phyloP scores from a whole-genome alignment of 192 early-diverging fungal species.

The Backusella tuberculispora region DNA sequence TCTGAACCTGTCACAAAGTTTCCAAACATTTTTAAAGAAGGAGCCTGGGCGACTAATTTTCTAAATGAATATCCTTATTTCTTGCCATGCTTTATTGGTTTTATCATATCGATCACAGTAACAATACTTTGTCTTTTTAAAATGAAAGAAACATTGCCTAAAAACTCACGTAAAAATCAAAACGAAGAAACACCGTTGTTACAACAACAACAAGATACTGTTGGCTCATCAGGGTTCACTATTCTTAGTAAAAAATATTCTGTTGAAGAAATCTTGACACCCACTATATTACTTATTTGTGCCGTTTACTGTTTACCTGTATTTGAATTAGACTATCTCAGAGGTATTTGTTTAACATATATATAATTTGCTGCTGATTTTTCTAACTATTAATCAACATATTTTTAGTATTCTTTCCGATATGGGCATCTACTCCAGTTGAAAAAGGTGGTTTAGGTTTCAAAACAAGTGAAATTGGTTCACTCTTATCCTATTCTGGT shows the following conservation, averaged over 20 bases:
- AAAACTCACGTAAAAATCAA: neutral
- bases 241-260: neutral
- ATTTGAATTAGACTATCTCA: conserved; percentile 27
- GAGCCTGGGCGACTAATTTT: conserved; percentile 40
- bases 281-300: conserved; percentile 22
- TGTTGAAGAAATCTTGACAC: conserved; percentile 27
- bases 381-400: neutral
- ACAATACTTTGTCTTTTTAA: conserved; percentile 53
- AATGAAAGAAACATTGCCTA: conserved; percentile 57
- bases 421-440: conserved; percentile 30
- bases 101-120: conserved; percentile 55
- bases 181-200: neutral
- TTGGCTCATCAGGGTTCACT: neutral
- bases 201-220: neutral
- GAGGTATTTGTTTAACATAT: conserved; percentile 18
- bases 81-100: conserved; percentile 71
- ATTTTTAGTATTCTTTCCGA: conserved; percentile 30
- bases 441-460: conserved; percentile 57
- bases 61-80: conserved; percentile 67
- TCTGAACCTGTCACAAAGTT: conserved; percentile 62
- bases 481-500: conserved; percentile 47
- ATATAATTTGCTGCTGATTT: too few species aligned
- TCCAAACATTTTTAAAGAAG: conserved; percentile 51
- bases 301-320: conserved; percentile 17
- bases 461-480: conserved; percentile 50